Conservation (phyloP, 2,329 filamentous ascomycete genomes). For the Phaeophleospora eucalypticola region DNA sequence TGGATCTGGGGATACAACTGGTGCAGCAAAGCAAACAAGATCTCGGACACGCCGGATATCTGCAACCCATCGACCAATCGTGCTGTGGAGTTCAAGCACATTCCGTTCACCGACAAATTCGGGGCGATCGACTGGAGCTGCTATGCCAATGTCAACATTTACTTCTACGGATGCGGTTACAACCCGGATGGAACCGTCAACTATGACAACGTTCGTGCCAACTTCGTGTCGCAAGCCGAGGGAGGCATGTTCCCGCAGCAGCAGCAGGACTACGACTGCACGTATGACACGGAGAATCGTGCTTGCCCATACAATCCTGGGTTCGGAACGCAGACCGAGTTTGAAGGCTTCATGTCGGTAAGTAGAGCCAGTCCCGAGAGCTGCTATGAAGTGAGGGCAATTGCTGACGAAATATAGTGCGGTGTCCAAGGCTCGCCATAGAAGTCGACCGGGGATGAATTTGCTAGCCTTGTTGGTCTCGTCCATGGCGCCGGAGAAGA, state of each 20-base stretch:
- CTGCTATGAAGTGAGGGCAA: too few species aligned
- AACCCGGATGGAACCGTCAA: not conserved
- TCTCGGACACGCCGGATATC: constrained; percentile 8
- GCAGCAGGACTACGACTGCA: not conserved
- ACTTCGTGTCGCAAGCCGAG: not conserved
- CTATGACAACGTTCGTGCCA: constrained; percentile 1
- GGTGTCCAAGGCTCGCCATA: not conserved
- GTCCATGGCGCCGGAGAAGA: too few species aligned
- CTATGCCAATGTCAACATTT: constrained; percentile 11
- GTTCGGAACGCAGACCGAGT: not conserved
- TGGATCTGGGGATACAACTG: constrained; percentile 15
- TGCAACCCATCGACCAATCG: constrained; percentile 3
- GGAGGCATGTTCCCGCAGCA: not conserved
- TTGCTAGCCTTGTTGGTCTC: too few species aligned
- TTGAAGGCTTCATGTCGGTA: not conserved
- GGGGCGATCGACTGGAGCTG: constrained; percentile 5
- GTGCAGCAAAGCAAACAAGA: constrained; percentile 10
- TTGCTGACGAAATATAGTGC: not conserved
- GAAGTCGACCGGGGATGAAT: too few species aligned
- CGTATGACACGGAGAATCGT: not conserved
- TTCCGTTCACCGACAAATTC: constrained; percentile 7
- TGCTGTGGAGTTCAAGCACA: constrained; percentile 10
- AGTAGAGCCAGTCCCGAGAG: too few species aligned
- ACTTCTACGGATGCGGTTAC: constrained; percentile 5
- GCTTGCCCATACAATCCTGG: not conserved